These are phyloP conservation scores for Adansonia grandidieri DNA, from an alignment of 441 rosid genomes.

Conservation along the genomic window DNA sequence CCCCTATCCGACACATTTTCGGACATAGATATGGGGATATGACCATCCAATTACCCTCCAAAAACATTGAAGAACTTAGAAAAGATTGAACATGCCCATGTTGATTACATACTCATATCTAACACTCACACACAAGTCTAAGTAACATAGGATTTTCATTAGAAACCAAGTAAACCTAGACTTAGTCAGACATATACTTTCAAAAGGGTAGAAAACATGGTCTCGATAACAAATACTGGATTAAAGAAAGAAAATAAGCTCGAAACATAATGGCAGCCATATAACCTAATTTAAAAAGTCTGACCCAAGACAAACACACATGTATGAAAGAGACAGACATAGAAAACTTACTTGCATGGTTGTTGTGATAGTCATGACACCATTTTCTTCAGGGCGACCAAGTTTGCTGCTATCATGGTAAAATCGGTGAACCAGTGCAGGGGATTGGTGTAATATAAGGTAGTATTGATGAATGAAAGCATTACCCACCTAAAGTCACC, in stretches of 20 bases:
- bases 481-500: constrained; percentile 62
- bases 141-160: background rate
- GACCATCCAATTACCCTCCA: too few species aligned
- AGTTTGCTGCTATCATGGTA: constrained; percentile 79
- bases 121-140: too few species aligned
- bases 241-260: background rate
- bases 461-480: constrained; percentile 88
- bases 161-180: background rate
- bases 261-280: background rate
- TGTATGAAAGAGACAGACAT: background rate
- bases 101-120: too few species aligned
- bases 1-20: too few species aligned
- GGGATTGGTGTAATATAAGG: constrained; percentile 64
- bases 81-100: too few species aligned
- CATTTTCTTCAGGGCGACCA: constrained; percentile 69
- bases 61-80: too few species aligned
- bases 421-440: constrained; percentile 73
- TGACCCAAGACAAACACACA: background rate
- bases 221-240: background rate
- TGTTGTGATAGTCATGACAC: constrained; percentile 61
- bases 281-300: background rate
- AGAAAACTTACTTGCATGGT: constrained; percentile 61
- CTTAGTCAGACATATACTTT: background rate
- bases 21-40: too few species aligned
- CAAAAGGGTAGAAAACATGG: background rate